Base-by-base conservation (phyloP, 2,329 filamentous ascomycete species). In the Aureobasidium sp. region DNA sequence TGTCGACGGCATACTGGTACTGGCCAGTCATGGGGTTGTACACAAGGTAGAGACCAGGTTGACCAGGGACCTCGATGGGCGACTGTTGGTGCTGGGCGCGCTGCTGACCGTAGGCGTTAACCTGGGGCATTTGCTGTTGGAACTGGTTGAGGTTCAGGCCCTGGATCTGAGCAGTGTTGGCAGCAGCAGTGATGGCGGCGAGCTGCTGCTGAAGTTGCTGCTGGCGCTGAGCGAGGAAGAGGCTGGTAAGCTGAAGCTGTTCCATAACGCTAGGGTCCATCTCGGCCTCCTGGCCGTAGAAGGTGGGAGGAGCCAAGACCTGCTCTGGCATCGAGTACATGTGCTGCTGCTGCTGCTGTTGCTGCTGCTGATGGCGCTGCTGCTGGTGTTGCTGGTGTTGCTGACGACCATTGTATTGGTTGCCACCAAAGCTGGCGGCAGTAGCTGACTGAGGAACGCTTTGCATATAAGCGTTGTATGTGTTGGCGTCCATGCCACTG, bases 161-260 rank as follows among this genome's bases (percentile, higher is more conserved):
- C 73, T 91, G 88, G 70, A 92, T 89, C 74, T 92, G 89, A 32
- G 59, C 50, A 32, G 49, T 53, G 75, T 91, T 89, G 63, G 90
- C 88, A 41, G 89, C 89, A 58, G 87, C 86, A 70, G 93, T 94
- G 29, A 97, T 85, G 66, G 80, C 89, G 67, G 91, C 84, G 67
- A 97, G 82, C 77, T 97, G 91, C 77, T 97, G 92, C 77, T 97
- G 92, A 59, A 97, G 85, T 66, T 90, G 88, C 78, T 96, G 91
- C 77, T 97, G 93, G 76, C 96, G 92, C 72, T 96, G 91, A 44
- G 91, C 91, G 55, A 99, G 82, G 71, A 95, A 96, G 72, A 94
- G 78, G 74, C 97, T 96, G 69, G 91, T 95, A 62, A 91, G 89
- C 70, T 97, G 84, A 66, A 97, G 81, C 75, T 96, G 91, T 59